A percentile compares a stretch with the other conserved stretches of the same genome.
These are phyloP conservation scores for Capillidium heterosporum DNA, from an alignment of 371 early-diverging fungal species.

Conservation along the genomic window DNA sequence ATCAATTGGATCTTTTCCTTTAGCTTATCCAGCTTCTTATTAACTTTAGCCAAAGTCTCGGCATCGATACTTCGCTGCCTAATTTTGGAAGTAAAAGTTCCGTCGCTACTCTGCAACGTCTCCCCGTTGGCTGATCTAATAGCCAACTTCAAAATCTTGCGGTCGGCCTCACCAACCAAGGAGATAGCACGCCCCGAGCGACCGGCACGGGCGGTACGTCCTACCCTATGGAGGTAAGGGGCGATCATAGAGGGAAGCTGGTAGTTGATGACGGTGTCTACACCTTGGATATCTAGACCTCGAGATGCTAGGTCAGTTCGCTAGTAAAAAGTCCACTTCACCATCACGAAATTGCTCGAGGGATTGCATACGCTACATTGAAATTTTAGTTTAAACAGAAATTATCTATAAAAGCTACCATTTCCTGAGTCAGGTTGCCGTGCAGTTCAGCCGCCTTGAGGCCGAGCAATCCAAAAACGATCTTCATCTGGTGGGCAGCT, in stretches of 20 bases:
- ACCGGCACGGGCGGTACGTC: constrained; percentile 97
- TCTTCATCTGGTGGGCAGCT: constrained; percentile 91
- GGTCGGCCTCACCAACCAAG: constrained; percentile 79
- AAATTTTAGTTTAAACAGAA: neutral
- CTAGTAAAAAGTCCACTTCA: constrained; percentile 76
- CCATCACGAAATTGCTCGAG: constrained; percentile 81
- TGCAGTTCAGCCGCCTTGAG: constrained; percentile 91
- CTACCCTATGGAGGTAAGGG: constrained; percentile 97
- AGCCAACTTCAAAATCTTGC: constrained; percentile 82
- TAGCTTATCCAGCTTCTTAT: constrained; percentile 38
- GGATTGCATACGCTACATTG: constrained; percentile 57
- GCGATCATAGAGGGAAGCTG: constrained; percentile 93
- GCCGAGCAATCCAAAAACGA: constrained; percentile 81
- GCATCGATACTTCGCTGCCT: constrained; percentile 62
- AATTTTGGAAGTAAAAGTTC: neutral
- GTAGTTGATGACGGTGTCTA: constrained; percentile 97
- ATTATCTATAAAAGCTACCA: constrained; percentile 15
- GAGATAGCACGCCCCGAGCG: constrained; percentile 72
- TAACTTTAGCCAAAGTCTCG: constrained; percentile 57
- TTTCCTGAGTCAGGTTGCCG: constrained; percentile 92
- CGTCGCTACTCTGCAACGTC: too few species aligned
- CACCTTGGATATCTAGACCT: constrained; percentile 97
- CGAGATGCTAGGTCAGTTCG: constrained; percentile 99
- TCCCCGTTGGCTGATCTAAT: constrained; percentile 59
- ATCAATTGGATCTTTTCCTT: constrained; percentile 54